Base-by-base conservation (phyloP, 2,329 filamentous ascomycete species). In the Venturia aucupariae region DNA sequence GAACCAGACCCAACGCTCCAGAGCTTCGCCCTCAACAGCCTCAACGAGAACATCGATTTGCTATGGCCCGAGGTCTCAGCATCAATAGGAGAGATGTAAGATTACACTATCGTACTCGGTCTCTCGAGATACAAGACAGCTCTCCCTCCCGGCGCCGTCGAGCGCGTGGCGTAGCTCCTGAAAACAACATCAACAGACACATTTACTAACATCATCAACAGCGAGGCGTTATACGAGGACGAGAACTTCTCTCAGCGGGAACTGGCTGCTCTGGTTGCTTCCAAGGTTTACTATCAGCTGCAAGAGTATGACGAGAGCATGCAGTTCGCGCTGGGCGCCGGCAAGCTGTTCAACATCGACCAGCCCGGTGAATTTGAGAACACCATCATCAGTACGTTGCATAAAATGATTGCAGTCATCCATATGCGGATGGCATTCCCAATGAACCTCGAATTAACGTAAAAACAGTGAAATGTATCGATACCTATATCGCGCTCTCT, bases 291-390 rank as follows among this genome's bases (percentile, higher is more conserved):
- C 81, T 99, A 97, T 75, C 94, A 99, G 75, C 86, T 99, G 63
- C 92, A 97, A 78, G 94, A 94, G 76, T 99, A 99, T 81, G 94
- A 97, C 75, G 94, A 99, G 80, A 97, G 93, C 78, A 97, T 99
- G 93, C 90, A 90, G 62, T 97, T 99, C 77, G 94, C 94, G 68
- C 85, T 99, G 57, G 92, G 92, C 66, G 92, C 94, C 30, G 94
- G 94, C 66, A 90, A 97, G 74, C 86, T 96, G 61, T 97, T 99
- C 82, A 90, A 95, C 79, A 85, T 97, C 69, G 90, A 97, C 72
- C 84, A 88, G 64, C 88, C 90, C 62, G 90, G 91, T 77, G 94
- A 99, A 80, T 99, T 96, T 73, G 94, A 99, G 77, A 92, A 99
- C 80, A 99, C 94, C 65, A 97, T 99, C 79, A 92, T 97, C 76